Evolutionary conservation across 2,329 filamentous ascomycete genomes (phyloP), one percentile per base, ranked within the genome.

Genomic region (Claviceps sp.): DNA sequence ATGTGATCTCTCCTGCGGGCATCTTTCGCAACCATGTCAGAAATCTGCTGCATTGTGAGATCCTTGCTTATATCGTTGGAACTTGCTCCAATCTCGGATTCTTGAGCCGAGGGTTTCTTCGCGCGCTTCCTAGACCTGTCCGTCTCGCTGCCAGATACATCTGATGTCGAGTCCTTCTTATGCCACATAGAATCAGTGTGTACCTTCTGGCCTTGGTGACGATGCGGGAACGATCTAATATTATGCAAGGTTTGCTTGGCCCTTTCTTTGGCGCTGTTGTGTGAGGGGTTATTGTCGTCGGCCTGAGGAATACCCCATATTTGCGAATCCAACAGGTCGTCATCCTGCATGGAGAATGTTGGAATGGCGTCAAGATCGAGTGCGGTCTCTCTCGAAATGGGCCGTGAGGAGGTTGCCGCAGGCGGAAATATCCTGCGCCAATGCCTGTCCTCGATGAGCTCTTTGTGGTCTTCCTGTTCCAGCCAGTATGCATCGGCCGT

Each of bases 401-500:
- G 62, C 13, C 63, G 59, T 37, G 58, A 62, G 41, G 61, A 47
- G 22, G 62, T 60, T 38, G 55, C 58, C 5, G 60, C 58, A 22
- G 69, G 67, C 1, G 79, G 74, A 56, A 86, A 94, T 14, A 96
- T 79, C 53, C 78, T 83, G 47, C 79, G 77, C 61, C 88, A 88
- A 60, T 87, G 73, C 14, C 82, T 81, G 65, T 95, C 86, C 62
- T 95, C 86, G 43, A 95, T 84, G 30, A 89, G 73, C 50, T 76
- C 76, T 64, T 90, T 94, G 66, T 96, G 89, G 53, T 84, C 74
- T 37, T 78, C 80, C 60, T 90, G 82, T 64, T 96, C 88, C 22
- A 94, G 70, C 93, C 93, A 98, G 61, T 90, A 88, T 1, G 85
- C 76, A 70, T 98, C 93, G 4, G 90, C 90, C 47, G 97, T 72